These are phyloP conservation scores for Favolaschia claudopus DNA, from an alignment of 768 basidiomycete genomes.

Conservation along the genomic window DNA sequence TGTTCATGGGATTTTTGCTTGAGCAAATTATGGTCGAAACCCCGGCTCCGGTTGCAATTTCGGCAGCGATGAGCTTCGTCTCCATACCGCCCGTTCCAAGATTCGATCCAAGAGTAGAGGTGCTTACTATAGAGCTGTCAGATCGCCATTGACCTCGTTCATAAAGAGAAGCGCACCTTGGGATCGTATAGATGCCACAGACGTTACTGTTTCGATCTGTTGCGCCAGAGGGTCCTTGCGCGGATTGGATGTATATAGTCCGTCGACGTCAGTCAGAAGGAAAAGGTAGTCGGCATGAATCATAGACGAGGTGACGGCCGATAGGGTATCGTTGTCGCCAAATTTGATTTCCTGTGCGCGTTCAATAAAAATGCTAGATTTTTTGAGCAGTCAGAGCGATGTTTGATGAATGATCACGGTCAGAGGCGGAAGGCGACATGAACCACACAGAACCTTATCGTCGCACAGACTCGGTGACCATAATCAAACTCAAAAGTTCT, in stretches of 20 bases:
- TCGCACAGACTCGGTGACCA: not conserved
- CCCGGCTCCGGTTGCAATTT: slow-evolving; percentile 95
- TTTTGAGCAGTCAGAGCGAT: no score
- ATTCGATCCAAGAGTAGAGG: slow-evolving; percentile 88
- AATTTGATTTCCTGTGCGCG: slow-evolving; percentile 94
- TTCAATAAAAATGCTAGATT: no score
- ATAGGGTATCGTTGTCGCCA: slow-evolving; percentile 97
- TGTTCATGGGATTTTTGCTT: slow-evolving; percentile 77
- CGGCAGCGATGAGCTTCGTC: slow-evolving; percentile 97
- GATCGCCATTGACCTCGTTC: slow-evolving; percentile 2
- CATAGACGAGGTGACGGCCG: slow-evolving; percentile 97
- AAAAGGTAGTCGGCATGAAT: slow-evolving; percentile 98
- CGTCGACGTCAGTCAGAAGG: slow-evolving; percentile 95
- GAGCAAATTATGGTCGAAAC: slow-evolving; percentile 91
- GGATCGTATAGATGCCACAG: slow-evolving; percentile 79
- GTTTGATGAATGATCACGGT: no score
- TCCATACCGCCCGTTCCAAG: slow-evolving; percentile 99
- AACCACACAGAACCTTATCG: not conserved
- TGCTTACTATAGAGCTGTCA: slow-evolving; percentile 76
- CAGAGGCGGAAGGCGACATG: no score
- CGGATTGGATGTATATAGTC: slow-evolving; percentile 94
- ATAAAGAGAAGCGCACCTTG: slow-evolving; percentile 68
- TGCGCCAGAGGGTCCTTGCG: slow-evolving; percentile 86
- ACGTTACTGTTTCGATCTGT: slow-evolving; percentile 83
- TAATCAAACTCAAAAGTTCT: no score